Evolutionary conservation across 2,329 filamentous ascomycete species (phyloP).

Genomic region (Metarhizium guizhouense): DNA sequence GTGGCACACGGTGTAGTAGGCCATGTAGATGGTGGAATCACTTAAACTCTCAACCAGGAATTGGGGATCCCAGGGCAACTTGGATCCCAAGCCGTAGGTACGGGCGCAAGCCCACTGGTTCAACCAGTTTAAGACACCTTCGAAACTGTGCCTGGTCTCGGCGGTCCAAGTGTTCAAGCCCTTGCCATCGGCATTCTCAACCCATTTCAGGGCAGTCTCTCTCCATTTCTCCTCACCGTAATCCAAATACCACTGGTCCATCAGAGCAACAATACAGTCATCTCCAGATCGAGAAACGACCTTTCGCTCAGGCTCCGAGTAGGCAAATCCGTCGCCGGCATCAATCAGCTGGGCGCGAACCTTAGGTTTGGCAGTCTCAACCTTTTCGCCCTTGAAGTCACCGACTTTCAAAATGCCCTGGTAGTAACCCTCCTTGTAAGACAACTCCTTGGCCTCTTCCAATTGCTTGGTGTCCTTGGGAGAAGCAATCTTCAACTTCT

Average conservation of each 20-base stretch:
- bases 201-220: slow-evolving; percentile 60
- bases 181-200: slow-evolving; percentile 56
- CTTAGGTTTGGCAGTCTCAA: slow-evolving; percentile 79
- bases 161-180: slow-evolving; percentile 71
- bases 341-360: slow-evolving; percentile 72
- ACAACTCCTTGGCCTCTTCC: slow-evolving; percentile 87
- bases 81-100: slow-evolving; percentile 85
- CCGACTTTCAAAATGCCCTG: slow-evolving; percentile 84
- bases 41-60: slow-evolving; percentile 89
- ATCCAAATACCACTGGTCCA: slow-evolving; percentile 98
- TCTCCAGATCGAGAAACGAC: slow-evolving; percentile 86
- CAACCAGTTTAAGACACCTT: slow-evolving; percentile 83
- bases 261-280: slow-evolving; percentile 83
- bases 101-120: slow-evolving; percentile 93
- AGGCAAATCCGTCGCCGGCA: slow-evolving; percentile 73
- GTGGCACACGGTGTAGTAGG: slow-evolving; percentile 61
- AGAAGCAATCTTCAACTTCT: slow-evolving; percentile 92
- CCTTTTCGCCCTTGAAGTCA: slow-evolving; percentile 78
- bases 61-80: slow-evolving; percentile 84
- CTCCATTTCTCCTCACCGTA: slow-evolving; percentile 91
- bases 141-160: slow-evolving; percentile 72
- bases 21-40: slow-evolving; percentile 90
- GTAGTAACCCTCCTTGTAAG: slow-evolving; percentile 97
- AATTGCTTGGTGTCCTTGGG: slow-evolving; percentile 88
- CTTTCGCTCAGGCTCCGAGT: slow-evolving; percentile 85